Evolutionary conservation across 257 asterid species (phyloP), one percentile per base, ranked within the genome.

Genomic region (Primulina eburnea): DNA sequence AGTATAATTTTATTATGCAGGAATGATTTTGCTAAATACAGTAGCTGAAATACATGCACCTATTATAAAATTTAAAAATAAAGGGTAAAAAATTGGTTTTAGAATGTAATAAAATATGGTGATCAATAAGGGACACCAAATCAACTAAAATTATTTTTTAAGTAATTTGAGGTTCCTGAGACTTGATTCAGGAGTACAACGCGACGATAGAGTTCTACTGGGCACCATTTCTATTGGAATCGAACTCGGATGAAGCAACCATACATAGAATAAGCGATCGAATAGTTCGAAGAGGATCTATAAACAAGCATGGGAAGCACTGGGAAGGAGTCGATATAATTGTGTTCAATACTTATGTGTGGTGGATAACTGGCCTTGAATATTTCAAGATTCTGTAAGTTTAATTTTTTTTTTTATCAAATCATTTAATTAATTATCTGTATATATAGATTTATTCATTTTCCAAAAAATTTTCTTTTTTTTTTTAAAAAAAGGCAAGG

Each of bases 221-320:
- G 98, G 92, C 92, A 2, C 98, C 97, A 6, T 86, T 88, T 72
- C 83, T 92, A 6, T 76, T 92, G 2, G 96, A 90, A 75, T 92
- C 98, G 9, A 92, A 92, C 71, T 70, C 97, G 0, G 98, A 92
- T 8, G 90, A 91, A 68, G 89, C 96, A 0, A 43, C 53, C 1
- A 71, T 79, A 34, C 98, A 90, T 70, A 78, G 90, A 62, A 71
- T 77, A 10, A 38, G 64, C 1, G 87, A 86, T 24, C 75, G 96
- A 74, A 66, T 84, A 5, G 86, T 92, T 1, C 78, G 86, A 4
- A 84, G 86, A 69, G 90, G 87, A 0, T 80, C 97, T 0, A 85
- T 92, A 1, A 82, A 79, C 30, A 80, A 79, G 74, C 98, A 88
- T 17, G 98, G 95, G 0, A 68, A 80, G 4, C 68, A 76, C 63